Evolutionary conservation across 257 asterid genomes (phyloP).

Genomic region (Anisodus acutangulus): DNA sequence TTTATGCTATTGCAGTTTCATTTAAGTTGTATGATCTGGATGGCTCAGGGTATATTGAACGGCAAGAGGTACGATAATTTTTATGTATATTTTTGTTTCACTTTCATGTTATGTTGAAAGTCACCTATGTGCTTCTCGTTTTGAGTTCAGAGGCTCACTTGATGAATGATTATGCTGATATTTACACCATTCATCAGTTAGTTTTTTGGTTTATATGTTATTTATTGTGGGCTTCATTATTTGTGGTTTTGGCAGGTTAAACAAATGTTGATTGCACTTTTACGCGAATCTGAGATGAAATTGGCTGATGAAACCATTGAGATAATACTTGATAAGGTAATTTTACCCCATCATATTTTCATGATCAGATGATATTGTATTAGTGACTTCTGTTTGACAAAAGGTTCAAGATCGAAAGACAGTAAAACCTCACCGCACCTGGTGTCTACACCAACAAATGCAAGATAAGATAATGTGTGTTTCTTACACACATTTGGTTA

Average conservation of each 20-base stretch:
- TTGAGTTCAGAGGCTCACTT: no score
- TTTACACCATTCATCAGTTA: neutral
- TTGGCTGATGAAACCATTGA: slow-evolving; percentile 94
- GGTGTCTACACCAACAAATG: neutral
- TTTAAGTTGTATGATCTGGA: slow-evolving; percentile 95
- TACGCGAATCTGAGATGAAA: slow-evolving; percentile 91
- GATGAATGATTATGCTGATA: no score
- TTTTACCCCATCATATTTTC: slow-evolving; percentile 5
- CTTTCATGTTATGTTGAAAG: slow-evolving; percentile 6
- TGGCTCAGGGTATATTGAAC: slow-evolving; percentile 92
- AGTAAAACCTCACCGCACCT: neutral
- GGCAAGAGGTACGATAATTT: slow-evolving; percentile 69
- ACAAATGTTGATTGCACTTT: slow-evolving; percentile 94
- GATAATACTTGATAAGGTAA: slow-evolving; percentile 85
- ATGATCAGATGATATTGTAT: neutral
- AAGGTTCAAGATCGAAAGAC: neutral
- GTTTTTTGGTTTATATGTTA: slow-evolving; percentile 18
- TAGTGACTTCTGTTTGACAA: neutral
- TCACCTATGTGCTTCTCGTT: no score
- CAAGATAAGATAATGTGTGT: neutral
- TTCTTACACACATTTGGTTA: no score
- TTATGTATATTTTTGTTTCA: neutral
- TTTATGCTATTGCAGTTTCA: slow-evolving; percentile 64
- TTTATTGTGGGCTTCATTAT: slow-evolving; percentile 24
- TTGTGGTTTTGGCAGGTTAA: slow-evolving; percentile 73